Conservation (phyloP, 2,329 filamentous ascomycete genomes). For the Fusarium protoensiforme region DNA sequence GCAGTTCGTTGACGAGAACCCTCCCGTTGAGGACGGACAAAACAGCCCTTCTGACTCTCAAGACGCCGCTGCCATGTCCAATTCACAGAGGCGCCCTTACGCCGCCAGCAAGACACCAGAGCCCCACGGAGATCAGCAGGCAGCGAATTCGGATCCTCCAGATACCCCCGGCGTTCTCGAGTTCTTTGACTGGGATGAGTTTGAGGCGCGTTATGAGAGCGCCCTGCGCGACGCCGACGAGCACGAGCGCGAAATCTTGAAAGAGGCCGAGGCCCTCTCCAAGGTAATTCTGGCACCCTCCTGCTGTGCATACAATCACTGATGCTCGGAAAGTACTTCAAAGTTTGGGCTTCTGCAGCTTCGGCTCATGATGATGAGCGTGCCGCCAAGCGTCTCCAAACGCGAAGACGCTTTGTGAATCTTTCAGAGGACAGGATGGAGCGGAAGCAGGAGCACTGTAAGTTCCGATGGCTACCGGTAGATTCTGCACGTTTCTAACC, state of each 20-base stretch:
- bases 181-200: slow-evolving; percentile 80
- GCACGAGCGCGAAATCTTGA: slow-evolving; percentile 72
- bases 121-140: slow-evolving; percentile 48
- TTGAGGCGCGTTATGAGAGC: slow-evolving; percentile 75
- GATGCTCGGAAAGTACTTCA: slow-evolving; percentile 72
- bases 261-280: slow-evolving; percentile 75
- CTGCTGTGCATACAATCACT: not conserved
- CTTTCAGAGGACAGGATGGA: slow-evolving; percentile 77
- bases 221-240: slow-evolving; percentile 71
- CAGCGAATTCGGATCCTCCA: slow-evolving; percentile 51
- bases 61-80: slow-evolving; percentile 32
- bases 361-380: slow-evolving; percentile 79
- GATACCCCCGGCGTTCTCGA: slow-evolving; percentile 64
- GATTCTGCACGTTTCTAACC: slow-evolving; percentile 23
- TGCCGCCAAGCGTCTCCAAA: slow-evolving; percentile 82
- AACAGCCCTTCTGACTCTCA: slow-evolving; percentile 16
- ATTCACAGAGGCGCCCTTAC: slow-evolving; percentile 32
- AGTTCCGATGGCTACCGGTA: slow-evolving; percentile 47
- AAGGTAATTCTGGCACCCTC: slow-evolving; percentile 57
- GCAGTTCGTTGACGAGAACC: slow-evolving; percentile 32
- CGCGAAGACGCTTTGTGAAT: slow-evolving; percentile 80
- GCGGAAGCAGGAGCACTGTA: slow-evolving; percentile 84
- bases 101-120: slow-evolving; percentile 51
- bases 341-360: slow-evolving; percentile 80
- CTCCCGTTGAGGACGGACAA: slow-evolving; percentile 17